Evolutionary conservation across 2,329 filamentous ascomycete species (phyloP).

Genomic region (Colletotrichum salicis): DNA sequence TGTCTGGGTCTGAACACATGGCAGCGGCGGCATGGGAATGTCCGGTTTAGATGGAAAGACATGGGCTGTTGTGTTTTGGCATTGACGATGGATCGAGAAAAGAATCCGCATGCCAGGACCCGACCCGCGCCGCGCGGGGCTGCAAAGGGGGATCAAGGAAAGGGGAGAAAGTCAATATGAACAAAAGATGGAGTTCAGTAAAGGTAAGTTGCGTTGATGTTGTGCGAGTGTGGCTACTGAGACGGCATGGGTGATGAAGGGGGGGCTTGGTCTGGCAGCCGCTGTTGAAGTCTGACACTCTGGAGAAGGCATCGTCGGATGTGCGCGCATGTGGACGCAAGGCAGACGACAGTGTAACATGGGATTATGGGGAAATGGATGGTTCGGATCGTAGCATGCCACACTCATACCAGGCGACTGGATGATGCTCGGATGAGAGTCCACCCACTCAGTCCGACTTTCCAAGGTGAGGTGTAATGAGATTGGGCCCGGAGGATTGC

Average conservation of each 20-base stretch:
- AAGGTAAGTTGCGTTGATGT: neutral
- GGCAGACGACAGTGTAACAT: neutral
- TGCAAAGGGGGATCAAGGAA: neutral
- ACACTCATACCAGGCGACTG: slow-evolving; percentile 13
- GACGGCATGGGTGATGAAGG: neutral
- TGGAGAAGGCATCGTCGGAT: slow-evolving; percentile 5
- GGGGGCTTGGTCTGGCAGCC: neutral
- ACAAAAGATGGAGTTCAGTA: neutral
- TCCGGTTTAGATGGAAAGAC: neutral
- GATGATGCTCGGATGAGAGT: slow-evolving; percentile 22
- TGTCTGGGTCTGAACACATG: neutral
- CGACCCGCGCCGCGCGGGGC: neutral
- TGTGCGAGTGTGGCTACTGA: neutral
- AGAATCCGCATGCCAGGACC: slow-evolving; percentile 1
- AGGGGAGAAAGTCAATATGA: neutral
- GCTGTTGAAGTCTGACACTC: neutral
- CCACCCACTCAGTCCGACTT: neutral
- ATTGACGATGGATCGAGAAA: neutral
- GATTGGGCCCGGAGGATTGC: neutral
- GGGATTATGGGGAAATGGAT: slow-evolving; percentile 10
- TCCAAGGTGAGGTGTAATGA: slow-evolving; percentile 21
- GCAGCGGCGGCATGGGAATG: neutral
- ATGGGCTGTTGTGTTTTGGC: neutral
- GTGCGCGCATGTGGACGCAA: neutral
- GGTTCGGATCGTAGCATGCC: slow-evolving; percentile 23